These are phyloP conservation scores for Backusella mclennaniae DNA, from an alignment of 192 early-diverging fungal species.

Conservation along the genomic window DNA sequence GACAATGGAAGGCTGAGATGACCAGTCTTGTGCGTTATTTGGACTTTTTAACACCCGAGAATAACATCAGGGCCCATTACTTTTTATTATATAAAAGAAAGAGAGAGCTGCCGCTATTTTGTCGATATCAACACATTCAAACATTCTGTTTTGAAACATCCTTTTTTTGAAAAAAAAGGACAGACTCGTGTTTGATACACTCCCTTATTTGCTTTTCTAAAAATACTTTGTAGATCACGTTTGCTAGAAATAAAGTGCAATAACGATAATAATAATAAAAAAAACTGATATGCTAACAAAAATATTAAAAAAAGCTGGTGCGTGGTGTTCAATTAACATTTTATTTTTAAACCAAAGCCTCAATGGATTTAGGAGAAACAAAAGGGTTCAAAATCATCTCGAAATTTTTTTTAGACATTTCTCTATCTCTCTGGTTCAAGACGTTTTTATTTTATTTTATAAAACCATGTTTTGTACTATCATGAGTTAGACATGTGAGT, in stretches of 20 bases:
- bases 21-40: background rate
- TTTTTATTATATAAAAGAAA: too few species aligned
- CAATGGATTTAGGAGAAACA: background rate
- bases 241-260: background rate
- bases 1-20: background rate
- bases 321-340: background rate
- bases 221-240: conserved; percentile 2
- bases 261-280: background rate
- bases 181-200: background rate
- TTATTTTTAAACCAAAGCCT: background rate
- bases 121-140: background rate
- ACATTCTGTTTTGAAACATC: background rate
- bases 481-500: background rate
- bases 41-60: too few species aligned
- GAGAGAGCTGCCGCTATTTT: too few species aligned
- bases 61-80: too few species aligned
- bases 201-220: background rate
- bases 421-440: background rate
- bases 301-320: background rate
- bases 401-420: background rate
- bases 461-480: background rate
- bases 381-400: background rate
- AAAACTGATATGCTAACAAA: background rate
- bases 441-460: background rate
- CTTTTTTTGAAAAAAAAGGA: background rate